Percentiles rank a stretch among this genome's conserved stretches.
Evolutionary conservation across 140 eudicot genomes (phyloP).

Genomic region (Cichorium intybus): DNA sequence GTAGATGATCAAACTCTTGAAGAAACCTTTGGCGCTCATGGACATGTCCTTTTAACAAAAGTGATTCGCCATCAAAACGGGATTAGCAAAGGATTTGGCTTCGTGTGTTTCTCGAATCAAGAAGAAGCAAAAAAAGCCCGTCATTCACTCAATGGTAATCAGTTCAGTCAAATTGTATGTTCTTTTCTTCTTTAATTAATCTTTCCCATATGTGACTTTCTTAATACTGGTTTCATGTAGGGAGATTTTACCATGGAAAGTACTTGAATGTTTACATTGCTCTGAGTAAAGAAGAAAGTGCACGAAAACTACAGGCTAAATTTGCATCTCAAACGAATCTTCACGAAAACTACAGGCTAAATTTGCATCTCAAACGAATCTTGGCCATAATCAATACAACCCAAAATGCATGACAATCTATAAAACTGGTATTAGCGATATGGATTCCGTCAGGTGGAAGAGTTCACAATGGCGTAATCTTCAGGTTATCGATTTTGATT

Average conservation of each 20-base stretch:
- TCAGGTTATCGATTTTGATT: too few species aligned
- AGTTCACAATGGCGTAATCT: too few species aligned
- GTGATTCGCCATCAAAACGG: conserved; percentile 37
- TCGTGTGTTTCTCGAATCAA: conserved; percentile 40
- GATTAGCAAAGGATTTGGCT: too few species aligned
- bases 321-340: too few species aligned
- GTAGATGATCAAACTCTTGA: conserved; percentile 34
- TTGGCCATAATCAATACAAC: conserved; percentile 9
- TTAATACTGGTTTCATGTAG: conserved; percentile 23
- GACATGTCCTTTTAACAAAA: conserved; percentile 38
- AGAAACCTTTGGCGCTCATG: conserved; percentile 34
- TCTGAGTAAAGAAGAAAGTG: conserved; percentile 26
- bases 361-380: too few species aligned
- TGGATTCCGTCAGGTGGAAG: too few species aligned
- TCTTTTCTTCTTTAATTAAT: background rate
- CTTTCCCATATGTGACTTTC: too few species aligned
- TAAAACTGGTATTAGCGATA: too few species aligned
- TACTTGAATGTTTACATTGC: conserved; percentile 33
- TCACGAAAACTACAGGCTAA: too few species aligned
- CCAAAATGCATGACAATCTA: too few species aligned
- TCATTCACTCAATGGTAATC: conserved; percentile 39
- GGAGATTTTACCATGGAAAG: conserved; percentile 32
- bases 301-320: conserved; percentile 17
- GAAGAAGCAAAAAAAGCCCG: conserved; percentile 43
- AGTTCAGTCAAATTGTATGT: background rate